Percentiles rank a stretch among this genome's conserved stretches.
Evolutionary conservation across 2,329 filamentous ascomycete species (phyloP).

Genomic region (Alternaria ethzedia): DNA sequence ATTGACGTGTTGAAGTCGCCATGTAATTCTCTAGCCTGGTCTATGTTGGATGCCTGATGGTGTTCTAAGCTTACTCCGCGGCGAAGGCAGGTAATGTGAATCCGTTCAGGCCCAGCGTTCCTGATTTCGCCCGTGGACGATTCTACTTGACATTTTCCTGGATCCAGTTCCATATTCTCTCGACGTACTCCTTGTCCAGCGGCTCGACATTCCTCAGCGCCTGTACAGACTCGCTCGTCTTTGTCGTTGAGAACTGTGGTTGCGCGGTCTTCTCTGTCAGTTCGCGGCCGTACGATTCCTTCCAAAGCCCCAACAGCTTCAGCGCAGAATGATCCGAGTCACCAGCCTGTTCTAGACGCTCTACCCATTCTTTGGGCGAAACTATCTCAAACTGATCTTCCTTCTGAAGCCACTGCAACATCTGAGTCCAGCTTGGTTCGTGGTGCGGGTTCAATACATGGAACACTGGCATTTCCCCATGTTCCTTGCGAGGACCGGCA

Average conservation of each 20-base stretch:
- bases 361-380: conserved; percentile 51
- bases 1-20: neutral
- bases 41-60: neutral
- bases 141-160: conserved; percentile 24
- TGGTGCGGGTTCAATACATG: conserved; percentile 59
- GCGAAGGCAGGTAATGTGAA: neutral
- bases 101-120: neutral
- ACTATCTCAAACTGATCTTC: conserved; percentile 51
- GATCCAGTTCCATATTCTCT: conserved; percentile 53
- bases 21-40: neutral
- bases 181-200: conserved; percentile 53
- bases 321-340: conserved; percentile 52
- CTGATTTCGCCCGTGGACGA: neutral
- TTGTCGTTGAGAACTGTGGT: conserved; percentile 43
- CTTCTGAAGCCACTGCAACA: conserved; percentile 55
- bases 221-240: conserved; percentile 43
- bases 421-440: conserved; percentile 53
- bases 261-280: conserved; percentile 1
- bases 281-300: conserved; percentile 47
- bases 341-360: conserved; percentile 45
- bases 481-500: conserved; percentile 18
- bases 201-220: conserved; percentile 47
- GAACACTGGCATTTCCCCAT: conserved; percentile 45
- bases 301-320: conserved; percentile 60
- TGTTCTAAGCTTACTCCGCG: neutral